Evolutionary conservation across 495 filamentous ascomycete genomes (phyloP).

Genomic region (Podospora pseudoanserina): DNA sequence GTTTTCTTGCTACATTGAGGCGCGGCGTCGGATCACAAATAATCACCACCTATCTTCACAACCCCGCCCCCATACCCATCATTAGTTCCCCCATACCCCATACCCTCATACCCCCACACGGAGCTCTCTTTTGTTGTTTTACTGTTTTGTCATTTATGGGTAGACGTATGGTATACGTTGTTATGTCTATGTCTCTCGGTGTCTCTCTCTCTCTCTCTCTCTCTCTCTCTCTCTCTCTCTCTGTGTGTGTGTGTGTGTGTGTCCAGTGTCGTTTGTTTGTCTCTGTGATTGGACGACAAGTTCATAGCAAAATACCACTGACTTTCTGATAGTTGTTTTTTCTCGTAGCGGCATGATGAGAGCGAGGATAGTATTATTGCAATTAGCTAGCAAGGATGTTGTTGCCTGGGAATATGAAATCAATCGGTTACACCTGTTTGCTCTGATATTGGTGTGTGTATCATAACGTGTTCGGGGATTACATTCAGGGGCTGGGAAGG

Average conservation of each 20-base stretch:
- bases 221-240: too few relatives aligned
- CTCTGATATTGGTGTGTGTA: not conserved
- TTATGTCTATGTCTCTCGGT: not conserved
- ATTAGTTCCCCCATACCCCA: not conserved
- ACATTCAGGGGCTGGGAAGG: not conserved
- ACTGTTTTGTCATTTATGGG: not conserved
- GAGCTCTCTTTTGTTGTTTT: slow-evolving; percentile 6
- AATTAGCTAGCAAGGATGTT: not conserved
- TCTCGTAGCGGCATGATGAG: not conserved
- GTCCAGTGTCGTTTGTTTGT: not conserved
- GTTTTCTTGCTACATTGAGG: not conserved
- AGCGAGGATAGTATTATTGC: not conserved
- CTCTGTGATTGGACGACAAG: not conserved
- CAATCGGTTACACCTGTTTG: not conserved
- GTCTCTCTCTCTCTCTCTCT: not conserved
- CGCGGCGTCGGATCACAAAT: not conserved
- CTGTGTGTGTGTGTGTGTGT: not conserved
- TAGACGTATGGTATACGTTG: slow-evolving; percentile 5
- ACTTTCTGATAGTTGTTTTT: not conserved
- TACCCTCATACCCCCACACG: not conserved
- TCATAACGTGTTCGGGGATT: not conserved
- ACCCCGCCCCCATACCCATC: not conserved
- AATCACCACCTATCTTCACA: not conserved
- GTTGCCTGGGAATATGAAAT: not conserved
- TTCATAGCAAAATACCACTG: not conserved